Base-by-base conservation (phyloP, 2,329 filamentous ascomycete genomes). In the Diplodia seriata region DNA sequence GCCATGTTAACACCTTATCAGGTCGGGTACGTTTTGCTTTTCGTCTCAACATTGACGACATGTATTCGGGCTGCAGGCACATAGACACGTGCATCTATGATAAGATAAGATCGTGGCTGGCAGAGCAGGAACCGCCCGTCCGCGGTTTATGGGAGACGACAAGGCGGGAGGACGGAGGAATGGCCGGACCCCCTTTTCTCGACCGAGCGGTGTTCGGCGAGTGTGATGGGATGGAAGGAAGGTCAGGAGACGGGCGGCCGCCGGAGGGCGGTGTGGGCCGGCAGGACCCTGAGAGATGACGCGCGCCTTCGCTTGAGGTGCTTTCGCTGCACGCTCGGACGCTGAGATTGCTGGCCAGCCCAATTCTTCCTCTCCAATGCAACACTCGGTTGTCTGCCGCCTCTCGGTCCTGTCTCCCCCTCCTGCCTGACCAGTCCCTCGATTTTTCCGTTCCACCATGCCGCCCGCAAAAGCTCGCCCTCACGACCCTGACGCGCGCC, bases 401-500 rank as follows among this genome's bases (percentile, higher is more conserved):
- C 47, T 23, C 8, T 18, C 29, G 51, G 29, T 9, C 6, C 47
- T 26, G 59, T 20, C 31, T 33, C 29, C 6, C 18, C 7, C 47
- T 51, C 31, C 4, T 29, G 15, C 15, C 36, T 23, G 23, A 31
- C 47, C 59, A 38, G 6, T 15, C 15, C 12, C 12, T 14, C 14
- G 15, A 38, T 14, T 5, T 29, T 38, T n/a, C 23, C 29, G 29
- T 33, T 18, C 36, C 40, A 56, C 29, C 64, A 81, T 81, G 79
- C 79, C 79, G 68, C 79, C 79, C 56, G 66, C 72, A 8, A 73
- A 72, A 56, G 73, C 75, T 62, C 69, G 71, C 66, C 68, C 79
- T 72, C 74, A 74, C 63, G 72, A 76, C 66, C 78, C 81, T 68
- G 81, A 83, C 71, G 72, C 75, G 33, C 73, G 75, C 59, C 76